Base-by-base conservation (phyloP, 148 eudicot species). In the Rhododendron mucronatum region DNA sequence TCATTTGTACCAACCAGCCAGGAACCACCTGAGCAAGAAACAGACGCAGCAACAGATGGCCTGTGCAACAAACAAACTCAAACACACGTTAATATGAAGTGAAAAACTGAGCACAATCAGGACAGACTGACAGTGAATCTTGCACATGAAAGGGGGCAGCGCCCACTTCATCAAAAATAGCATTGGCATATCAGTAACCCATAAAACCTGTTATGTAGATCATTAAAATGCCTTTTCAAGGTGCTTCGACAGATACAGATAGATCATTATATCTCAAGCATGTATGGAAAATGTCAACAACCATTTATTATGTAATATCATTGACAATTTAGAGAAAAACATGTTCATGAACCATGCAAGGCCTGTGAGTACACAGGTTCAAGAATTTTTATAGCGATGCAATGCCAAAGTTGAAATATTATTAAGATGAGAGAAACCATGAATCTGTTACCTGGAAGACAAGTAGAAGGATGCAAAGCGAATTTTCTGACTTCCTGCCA, bases 1-100 rank as follows among this genome's bases (percentile, higher is more conserved):
- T 92, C 90, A 95, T 89, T 95, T 95, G 89, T 96, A 96, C 98
- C 99, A 96, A 67, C 99, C 99, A n/a, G 99, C 87, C 78, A 96
- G 97, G 74, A 96, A 80, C 98, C 99, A 95, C 86, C 99, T 90
- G 84, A 95, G 92, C 47, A 92, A 48, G 90, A 95, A 96, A 85
- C 98, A 95, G 83, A 94, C 92, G 88, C 97, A 91, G 88, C 99
- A 95, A 44, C 93, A 91, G 15, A 93, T 76, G 74, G 93, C 97
- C 99, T 94, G 93, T 74, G 33, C 79, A 90, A 39, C 33, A 51
- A 78, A 21, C 30, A 41, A 76, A 76, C 39, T 76, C 47, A 76
- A 4, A 21, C 48, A 37, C 21, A 7, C 10, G 79, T 20, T 39
- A 1, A 76, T 39, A 28, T 74, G 7, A 0, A 74, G 47, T 37